Evolutionary conservation across 2,329 filamentous ascomycete genomes (phyloP).

Genomic region (Sporothrix inflata): DNA sequence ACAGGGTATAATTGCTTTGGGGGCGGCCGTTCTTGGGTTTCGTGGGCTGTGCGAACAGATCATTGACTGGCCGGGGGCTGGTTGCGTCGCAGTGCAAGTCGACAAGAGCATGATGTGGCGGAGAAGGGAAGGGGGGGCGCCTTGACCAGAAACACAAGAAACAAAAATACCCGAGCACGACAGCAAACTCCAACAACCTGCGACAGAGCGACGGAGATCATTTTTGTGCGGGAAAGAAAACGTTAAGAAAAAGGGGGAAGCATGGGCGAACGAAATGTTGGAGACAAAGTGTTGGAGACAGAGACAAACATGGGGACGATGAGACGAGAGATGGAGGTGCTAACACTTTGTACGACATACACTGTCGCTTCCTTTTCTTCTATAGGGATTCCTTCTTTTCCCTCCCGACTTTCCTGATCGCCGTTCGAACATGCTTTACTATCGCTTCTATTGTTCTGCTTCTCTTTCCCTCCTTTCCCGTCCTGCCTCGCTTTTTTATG

Average conservation of each 20-base stretch:
- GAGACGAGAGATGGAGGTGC: not conserved
- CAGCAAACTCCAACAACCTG: slow-evolving; percentile 10
- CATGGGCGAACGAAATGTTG: not conserved
- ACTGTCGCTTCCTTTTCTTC: not conserved
- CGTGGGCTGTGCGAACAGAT: not conserved
- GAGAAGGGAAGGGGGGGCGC: not conserved
- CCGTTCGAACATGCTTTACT: slow-evolving; percentile 2
- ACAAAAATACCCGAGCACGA: slow-evolving; percentile 9
- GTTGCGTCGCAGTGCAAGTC: too few relatives aligned
- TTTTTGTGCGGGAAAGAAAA: not conserved
- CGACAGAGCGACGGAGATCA: slow-evolving; percentile 12
- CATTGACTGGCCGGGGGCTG: not conserved
- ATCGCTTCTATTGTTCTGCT: not conserved
- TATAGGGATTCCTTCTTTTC: not conserved
- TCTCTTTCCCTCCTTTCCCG: not conserved
- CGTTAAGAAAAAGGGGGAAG: not conserved
- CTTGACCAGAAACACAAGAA: slow-evolving; percentile 4
- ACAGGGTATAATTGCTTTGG: not conserved
- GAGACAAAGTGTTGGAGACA: slow-evolving; percentile 9
- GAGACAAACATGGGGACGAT: not conserved
- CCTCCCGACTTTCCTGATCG: not conserved
- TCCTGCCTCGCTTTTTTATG: not conserved
- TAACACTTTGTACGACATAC: not conserved
- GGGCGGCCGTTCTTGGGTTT: not conserved
- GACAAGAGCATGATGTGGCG: not conserved